Evolutionary conservation across 768 basidiomycete genomes (phyloP).

Genomic region (Holtermanniella nyarrowii): DNA sequence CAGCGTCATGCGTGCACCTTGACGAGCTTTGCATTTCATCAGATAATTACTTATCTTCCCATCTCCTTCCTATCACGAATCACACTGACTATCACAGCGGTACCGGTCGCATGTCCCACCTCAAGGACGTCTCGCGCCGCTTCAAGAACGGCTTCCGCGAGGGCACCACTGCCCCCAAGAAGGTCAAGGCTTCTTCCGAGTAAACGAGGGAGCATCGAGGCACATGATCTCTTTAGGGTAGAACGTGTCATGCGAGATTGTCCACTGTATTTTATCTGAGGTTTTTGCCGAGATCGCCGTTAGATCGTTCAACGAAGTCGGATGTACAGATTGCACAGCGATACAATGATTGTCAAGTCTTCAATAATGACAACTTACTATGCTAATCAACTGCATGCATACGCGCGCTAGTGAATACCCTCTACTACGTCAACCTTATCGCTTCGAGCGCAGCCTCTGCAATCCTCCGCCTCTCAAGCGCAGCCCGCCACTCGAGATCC

Average conservation of each 20-base stretch:
- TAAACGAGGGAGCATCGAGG: too few species aligned
- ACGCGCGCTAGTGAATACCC: not conserved
- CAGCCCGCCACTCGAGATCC: not conserved
- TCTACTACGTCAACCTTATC: not conserved
- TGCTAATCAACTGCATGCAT: not conserved
- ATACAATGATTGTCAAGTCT: too few species aligned
- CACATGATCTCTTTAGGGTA: too few species aligned
- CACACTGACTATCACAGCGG: slow-evolving; percentile 49
- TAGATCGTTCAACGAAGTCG: too few species aligned
- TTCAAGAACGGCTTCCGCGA: slow-evolving; percentile 99
- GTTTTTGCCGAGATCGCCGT: too few species aligned
- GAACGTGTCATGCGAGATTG: too few species aligned
- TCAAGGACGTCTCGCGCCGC: slow-evolving; percentile 82
- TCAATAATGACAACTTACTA: not conserved
- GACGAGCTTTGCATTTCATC: too few species aligned
- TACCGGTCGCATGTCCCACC: slow-evolving; percentile 86
- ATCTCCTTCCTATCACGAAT: too few species aligned
- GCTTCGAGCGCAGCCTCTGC: not conserved
- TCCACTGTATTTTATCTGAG: too few species aligned
- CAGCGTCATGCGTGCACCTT: too few species aligned
- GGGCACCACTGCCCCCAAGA: slow-evolving; percentile 84
- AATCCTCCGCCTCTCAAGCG: not conserved
- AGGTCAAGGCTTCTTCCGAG: slow-evolving; percentile 47
- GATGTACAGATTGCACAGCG: too few species aligned
- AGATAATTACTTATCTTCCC: not conserved